phyloP scores from a whole-genome alignment of 2,329 filamentous ascomycete genomes.

The Biscogniauxia mediterranea region DNA sequence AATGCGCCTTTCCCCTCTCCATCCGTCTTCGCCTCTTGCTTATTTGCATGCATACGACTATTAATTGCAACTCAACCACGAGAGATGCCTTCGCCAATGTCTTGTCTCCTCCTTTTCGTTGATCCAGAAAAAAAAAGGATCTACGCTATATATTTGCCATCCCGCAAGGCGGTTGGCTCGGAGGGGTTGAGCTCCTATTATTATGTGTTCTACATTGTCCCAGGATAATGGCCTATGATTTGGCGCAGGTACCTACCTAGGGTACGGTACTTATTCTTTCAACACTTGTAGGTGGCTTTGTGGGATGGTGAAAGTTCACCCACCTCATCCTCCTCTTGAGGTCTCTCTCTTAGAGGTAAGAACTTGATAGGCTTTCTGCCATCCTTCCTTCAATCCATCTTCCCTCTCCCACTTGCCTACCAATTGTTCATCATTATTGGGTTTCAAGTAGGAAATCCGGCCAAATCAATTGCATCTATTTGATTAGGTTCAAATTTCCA shows the following conservation, averaged over 20 bases:
- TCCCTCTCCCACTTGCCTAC: neutral
- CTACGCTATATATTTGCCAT: neutral
- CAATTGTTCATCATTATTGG: too few species aligned
- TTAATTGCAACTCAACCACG: neutral
- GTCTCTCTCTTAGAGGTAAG: neutral
- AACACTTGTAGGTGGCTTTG: neutral
- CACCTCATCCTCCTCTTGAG: too few species aligned
- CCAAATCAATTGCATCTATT: too few species aligned
- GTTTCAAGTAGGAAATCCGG: too few species aligned
- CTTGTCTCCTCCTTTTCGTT: neutral
- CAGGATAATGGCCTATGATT: neutral
- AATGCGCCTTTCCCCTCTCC: neutral
- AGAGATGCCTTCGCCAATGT: neutral
- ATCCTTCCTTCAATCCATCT: neutral
- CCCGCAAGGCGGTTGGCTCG: too few species aligned
- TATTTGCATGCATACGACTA: neutral
- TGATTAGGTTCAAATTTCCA: too few species aligned
- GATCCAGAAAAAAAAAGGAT: too few species aligned
- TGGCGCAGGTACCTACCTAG: neutral
- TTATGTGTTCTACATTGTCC: too few species aligned
- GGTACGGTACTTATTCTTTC: too few species aligned
- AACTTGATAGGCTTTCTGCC: neutral
- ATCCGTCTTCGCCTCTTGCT: neutral
- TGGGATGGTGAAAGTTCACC: neutral
- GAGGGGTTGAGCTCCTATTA: too few species aligned